Conservation (phyloP, 2,329 filamentous ascomycete species). For the Dactylellina drechsleri region DNA sequence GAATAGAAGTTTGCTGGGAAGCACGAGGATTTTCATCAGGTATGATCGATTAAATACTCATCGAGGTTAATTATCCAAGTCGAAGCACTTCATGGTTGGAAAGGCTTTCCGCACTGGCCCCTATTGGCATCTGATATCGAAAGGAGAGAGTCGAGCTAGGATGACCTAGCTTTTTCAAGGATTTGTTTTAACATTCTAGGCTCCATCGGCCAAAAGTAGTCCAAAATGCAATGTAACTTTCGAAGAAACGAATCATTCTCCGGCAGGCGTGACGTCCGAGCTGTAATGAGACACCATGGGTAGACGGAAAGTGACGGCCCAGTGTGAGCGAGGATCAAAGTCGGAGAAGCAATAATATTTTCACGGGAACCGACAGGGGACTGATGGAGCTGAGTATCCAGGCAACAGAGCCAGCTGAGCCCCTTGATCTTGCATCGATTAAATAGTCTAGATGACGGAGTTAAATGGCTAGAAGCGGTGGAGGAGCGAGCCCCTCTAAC, state of each 20-base stretch:
- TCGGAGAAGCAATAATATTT: slow-evolving; percentile 8
- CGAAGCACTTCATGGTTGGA: background rate
- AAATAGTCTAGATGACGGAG: slow-evolving; percentile 8
- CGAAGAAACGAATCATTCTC: slow-evolving; percentile 4
- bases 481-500: slow-evolving; percentile 8
- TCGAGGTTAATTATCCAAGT: slow-evolving; percentile 9
- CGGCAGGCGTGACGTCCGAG: slow-evolving; percentile 1
- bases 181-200: slow-evolving; percentile 6
- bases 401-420: slow-evolving; percentile 10
- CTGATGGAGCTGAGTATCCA: slow-evolving; percentile 9
- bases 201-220: slow-evolving; percentile 8
- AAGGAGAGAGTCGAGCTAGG: slow-evolving; percentile 8
- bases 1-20: no score
- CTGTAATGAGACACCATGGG: slow-evolving; percentile 9
- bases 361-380: slow-evolving; percentile 10
- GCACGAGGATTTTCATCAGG: no score
- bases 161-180: slow-evolving; percentile 5
- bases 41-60: slow-evolving; percentile 3
- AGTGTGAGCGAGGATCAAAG: slow-evolving; percentile 9
- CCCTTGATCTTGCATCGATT: slow-evolving; percentile 6
- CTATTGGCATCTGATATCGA: slow-evolving; percentile 10
- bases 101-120: slow-evolving; percentile 4
- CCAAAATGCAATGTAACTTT: slow-evolving; percentile 11
- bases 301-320: slow-evolving; percentile 7
- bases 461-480: slow-evolving; percentile 10